Evolutionary conservation across 2,329 filamentous ascomycete species (phyloP).

Genomic region (Geosmithia putterillii): DNA sequence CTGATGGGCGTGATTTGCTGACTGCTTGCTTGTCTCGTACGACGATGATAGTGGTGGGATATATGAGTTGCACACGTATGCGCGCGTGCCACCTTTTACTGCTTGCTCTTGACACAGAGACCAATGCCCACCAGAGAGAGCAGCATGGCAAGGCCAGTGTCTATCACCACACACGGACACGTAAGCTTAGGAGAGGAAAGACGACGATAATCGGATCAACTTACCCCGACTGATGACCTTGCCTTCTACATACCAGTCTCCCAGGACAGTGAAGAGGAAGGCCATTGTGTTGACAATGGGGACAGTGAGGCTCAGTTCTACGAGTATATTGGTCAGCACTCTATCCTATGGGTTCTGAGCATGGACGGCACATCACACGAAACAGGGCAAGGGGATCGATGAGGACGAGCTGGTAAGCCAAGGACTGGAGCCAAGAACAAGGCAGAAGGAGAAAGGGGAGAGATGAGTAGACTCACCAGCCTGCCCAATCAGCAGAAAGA

Average conservation of each 20-base stretch:
- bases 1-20: too few relatives aligned
- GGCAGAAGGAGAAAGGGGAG: background rate
- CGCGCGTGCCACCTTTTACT: background rate
- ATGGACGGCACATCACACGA: background rate
- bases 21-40: too few relatives aligned
- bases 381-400: background rate
- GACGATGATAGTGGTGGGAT: too few relatives aligned
- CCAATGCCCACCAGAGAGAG: constrained; percentile 71
- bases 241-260: constrained; percentile 88
- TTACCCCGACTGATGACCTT: constrained; percentile 78
- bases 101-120: constrained; percentile 65
- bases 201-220: too few relatives aligned
- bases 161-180: constrained; percentile 24
- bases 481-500: constrained; percentile 86
- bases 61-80: too few relatives aligned
- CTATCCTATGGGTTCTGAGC: background rate
- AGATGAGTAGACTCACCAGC: constrained; percentile 51
- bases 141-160: constrained; percentile 73
- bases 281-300: constrained; percentile 91
- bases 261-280: constrained; percentile 90
- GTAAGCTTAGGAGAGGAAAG: background rate
- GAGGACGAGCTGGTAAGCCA: too few relatives aligned
- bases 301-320: constrained; percentile 85
- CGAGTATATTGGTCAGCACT: background rate
- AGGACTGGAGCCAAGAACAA: too few relatives aligned